These are phyloP conservation scores for Citrus unshiu DNA, from an alignment of 345 rosid species.

Conservation along the genomic window DNA sequence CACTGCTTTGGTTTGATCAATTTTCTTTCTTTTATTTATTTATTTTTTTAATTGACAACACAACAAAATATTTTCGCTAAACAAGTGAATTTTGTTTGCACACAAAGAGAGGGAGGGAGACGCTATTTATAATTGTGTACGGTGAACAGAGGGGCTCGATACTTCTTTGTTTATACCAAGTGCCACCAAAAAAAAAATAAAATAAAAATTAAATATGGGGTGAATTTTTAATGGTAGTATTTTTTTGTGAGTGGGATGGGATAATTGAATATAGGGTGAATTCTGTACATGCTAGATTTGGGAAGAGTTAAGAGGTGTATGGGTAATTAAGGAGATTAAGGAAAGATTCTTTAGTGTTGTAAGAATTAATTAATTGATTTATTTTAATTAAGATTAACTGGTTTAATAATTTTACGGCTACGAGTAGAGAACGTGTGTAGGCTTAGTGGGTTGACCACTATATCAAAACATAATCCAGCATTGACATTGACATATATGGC, in stretches of 20 bases:
- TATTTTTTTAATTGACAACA: neutral
- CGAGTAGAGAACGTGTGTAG: neutral
- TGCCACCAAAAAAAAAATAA: no score
- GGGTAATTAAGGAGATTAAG: neutral
- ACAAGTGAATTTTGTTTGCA: neutral
- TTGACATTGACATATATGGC: neutral
- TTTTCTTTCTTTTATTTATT: no score
- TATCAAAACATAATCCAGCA: neutral
- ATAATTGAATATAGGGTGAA: neutral
- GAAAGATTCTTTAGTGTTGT: neutral
- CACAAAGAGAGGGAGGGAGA: slow-evolving; percentile 4
- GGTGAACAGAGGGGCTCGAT: neutral
- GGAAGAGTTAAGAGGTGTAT: neutral
- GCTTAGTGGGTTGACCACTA: neutral
- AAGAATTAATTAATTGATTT: neutral
- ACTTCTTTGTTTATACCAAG: neutral
- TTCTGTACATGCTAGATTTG: neutral
- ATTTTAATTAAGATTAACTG: no score
- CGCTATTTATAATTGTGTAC: neutral
- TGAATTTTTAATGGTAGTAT: neutral
- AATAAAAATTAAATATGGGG: no score
- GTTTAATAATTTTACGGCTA: neutral
- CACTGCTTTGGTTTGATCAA: neutral
- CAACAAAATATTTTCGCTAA: neutral
- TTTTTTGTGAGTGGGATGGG: neutral